Conservation (phyloP, 208 protist genomes). For the Tritrichomonas musculus region DNA sequence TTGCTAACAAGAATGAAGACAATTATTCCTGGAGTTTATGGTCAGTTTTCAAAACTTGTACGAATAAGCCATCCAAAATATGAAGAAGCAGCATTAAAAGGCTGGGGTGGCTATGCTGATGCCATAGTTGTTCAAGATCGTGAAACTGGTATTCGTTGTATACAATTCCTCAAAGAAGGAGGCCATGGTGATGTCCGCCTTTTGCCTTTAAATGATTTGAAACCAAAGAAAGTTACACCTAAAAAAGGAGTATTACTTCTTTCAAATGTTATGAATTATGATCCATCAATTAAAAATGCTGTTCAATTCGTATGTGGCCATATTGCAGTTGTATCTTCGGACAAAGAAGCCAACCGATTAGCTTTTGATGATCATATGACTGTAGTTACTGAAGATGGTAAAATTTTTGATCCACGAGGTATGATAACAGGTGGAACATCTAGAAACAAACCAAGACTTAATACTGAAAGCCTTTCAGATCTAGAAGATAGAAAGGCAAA, state of each 20-base stretch:
- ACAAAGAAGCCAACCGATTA: conserved; percentile 39
- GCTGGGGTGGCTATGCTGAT: conserved; percentile 45
- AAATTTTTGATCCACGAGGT: conserved; percentile 45
- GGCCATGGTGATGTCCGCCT: conserved; percentile 39
- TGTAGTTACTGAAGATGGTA: conserved; percentile 46
- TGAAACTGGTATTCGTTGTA: conserved; percentile 41
- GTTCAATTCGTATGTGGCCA: conserved; percentile 45
- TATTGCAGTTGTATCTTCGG: conserved; percentile 38
- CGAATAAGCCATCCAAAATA: conserved; percentile 33
- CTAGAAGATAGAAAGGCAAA: neutral
- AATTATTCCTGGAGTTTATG: conserved; percentile 40
- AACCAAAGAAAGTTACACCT: neutral
- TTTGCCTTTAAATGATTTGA: conserved; percentile 44
- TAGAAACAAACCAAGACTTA: neutral
- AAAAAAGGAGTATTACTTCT: neutral
- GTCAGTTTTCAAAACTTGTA: conserved; percentile 36
- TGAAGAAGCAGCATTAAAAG: conserved; percentile 41
- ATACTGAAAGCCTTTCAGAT: neutral
- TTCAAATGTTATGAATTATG: neutral
- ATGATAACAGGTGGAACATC: conserved; percentile 46
- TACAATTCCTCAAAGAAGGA: conserved; percentile 48
- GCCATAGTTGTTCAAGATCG: conserved; percentile 50
- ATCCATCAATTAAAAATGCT: neutral
- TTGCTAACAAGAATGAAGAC: neutral
- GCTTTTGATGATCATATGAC: conserved; percentile 23